Base-by-base conservation (phyloP, 495 filamentous ascomycete genomes). In the Sporormia fimetaria region DNA sequence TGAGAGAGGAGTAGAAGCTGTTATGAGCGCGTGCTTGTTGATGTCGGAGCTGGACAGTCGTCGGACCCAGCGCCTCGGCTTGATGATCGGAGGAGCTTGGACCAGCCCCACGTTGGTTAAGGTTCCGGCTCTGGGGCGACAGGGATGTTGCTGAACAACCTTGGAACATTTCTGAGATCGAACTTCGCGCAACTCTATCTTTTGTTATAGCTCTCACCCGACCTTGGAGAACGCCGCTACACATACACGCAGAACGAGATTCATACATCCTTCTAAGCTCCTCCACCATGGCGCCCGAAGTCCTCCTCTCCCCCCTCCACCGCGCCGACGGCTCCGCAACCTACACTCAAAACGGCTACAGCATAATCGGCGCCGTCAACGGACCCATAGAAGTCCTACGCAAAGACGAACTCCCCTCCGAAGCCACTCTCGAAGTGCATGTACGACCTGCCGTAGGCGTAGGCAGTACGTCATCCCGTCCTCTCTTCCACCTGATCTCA, bases 351-450 rank as follows among this genome's bases (percentile, higher is more conserved):
- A 78, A 80, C 32, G 83, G 83, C 23, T 93, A 81, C 60, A 78
- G 76, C 35, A 71, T 96, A 46, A 73, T 90, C 33, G 83, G 78
- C 37, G 76, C 83, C 9, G 85, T 92, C 45, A 94, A 88, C 58
- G 90, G 84, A 0, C 90, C 90, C n/a, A 70, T 95, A 49, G 88
- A 95, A 62, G 84, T 87, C 14, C 76, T 74, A 47, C 76, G 86
- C 49, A 73, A 83, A 49, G 88, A 94, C 54, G 80, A 94, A 51
- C 74, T 84, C 38, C 80, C 90, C 11, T 83, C 92, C 61, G 86
- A 94, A 64, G 83, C 90, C 17, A 77, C 76, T 35, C 66, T 98
- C 38, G 90, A 96, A 59, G 82, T 96, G 21, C 78, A 86, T 57
- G 75, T 98, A 49, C 78, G 88, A 57, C 87, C 87, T 22, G 78